phyloP scores from a whole-genome alignment of 2,329 filamentous ascomycete species.

The Reticulascus tulasneorum region DNA sequence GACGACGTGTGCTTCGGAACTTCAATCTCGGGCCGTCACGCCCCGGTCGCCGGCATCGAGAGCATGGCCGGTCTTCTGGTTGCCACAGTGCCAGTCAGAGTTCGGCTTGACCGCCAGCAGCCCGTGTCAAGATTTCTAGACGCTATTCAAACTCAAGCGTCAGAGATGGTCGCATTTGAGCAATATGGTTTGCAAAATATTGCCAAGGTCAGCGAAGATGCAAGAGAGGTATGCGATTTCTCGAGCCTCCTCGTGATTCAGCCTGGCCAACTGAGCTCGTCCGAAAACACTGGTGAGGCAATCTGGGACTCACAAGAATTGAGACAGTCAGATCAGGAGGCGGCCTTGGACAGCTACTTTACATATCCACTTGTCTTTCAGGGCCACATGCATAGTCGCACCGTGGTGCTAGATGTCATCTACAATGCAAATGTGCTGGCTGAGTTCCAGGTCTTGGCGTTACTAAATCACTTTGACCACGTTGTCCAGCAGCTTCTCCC shows the following conservation, averaged over 20 bases:
- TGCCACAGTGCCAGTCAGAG: constrained; percentile 23
- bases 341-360: background rate
- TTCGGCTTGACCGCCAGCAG: constrained; percentile 10
- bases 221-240: constrained; percentile 19
- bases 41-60: constrained; percentile 20
- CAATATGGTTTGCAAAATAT: constrained; percentile 18
- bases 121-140: constrained; percentile 4
- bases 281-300: background rate
- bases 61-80: constrained; percentile 23
- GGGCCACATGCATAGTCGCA: background rate
- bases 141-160: constrained; percentile 10
- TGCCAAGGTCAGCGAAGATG: constrained; percentile 9
- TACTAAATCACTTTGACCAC: constrained; percentile 1
- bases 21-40: constrained; percentile 23
- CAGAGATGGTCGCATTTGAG: constrained; percentile 15
- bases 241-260: constrained; percentile 25
- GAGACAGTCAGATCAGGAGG: background rate
- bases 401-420: background rate
- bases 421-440: constrained; percentile 1
- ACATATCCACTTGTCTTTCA: constrained; percentile 4
- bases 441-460: background rate
- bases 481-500: constrained; percentile 1
- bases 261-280: constrained; percentile 4
- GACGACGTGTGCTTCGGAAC: constrained; percentile 21
- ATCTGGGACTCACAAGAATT: background rate